These are phyloP conservation scores for Trichoderma atrobrunneum DNA, from an alignment of 2,329 filamentous ascomycete species.

Conservation along the genomic window DNA sequence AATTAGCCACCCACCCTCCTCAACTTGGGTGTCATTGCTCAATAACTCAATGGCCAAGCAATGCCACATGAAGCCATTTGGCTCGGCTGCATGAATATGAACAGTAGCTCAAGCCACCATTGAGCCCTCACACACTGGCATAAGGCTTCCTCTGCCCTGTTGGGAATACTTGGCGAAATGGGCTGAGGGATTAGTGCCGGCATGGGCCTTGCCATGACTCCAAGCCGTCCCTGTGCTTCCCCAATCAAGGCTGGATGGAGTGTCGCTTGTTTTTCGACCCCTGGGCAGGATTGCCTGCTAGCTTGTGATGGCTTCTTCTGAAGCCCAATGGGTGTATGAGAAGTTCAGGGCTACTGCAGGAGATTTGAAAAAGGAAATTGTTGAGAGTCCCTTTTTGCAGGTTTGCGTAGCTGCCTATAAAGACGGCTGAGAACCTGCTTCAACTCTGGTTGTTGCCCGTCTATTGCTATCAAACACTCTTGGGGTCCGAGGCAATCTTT, in stretches of 20 bases:
- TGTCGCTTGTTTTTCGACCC: background rate
- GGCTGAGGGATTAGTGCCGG: slow-evolving; percentile 16
- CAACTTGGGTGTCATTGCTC: background rate
- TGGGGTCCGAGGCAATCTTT: background rate
- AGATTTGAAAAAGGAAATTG: background rate
- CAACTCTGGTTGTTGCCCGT: background rate
- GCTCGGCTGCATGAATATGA: background rate
- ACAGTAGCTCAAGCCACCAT: background rate
- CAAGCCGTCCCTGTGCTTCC: background rate
- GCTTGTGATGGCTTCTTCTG: slow-evolving; percentile 13
- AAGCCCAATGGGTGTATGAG: background rate
- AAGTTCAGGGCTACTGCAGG: background rate
- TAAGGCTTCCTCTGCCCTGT: background rate
- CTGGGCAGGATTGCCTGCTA: background rate
- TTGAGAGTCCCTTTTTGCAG: background rate
- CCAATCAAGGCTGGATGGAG: slow-evolving; percentile 3
- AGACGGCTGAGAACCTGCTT: background rate
- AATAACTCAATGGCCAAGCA: background rate
- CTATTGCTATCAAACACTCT: background rate
- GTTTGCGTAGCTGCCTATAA: background rate
- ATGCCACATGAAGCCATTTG: background rate
- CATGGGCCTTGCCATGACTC: slow-evolving; percentile 5
- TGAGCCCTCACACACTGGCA: background rate
- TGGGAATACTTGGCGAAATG: slow-evolving; percentile 4
- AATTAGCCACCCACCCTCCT: background rate